A percentile compares a stretch with the other conserved stretches of the same genome.
Evolutionary conservation across 306 rosid species (phyloP).

Genomic region (Clitoria ternatea): DNA sequence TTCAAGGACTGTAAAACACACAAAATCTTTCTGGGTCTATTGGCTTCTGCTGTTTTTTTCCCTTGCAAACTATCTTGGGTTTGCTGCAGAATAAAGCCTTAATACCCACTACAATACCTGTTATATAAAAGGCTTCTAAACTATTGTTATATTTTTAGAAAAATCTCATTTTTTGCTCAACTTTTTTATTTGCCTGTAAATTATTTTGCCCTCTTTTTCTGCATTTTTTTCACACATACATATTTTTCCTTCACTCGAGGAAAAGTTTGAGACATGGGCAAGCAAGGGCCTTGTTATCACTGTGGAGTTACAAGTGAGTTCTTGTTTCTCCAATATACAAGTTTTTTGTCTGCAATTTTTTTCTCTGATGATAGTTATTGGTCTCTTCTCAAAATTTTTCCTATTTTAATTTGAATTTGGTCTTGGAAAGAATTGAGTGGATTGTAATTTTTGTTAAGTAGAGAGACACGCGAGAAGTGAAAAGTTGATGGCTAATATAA

Average conservation of each 20-base stretch:
- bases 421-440: slow-evolving; percentile 23
- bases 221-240: slow-evolving; percentile 35
- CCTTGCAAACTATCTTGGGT: slow-evolving; percentile 49
- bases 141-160: slow-evolving; percentile 35
- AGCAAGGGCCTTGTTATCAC: slow-evolving; percentile 99
- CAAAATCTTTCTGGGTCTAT: slow-evolving; percentile 59
- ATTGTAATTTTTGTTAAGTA: slow-evolving; percentile 33
- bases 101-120: slow-evolving; percentile 37
- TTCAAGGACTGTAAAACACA: slow-evolving; percentile 44
- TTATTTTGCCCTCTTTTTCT: slow-evolving; percentile 25
- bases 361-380: slow-evolving; percentile 12
- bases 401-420: slow-evolving; percentile 7
- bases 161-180: neutral
- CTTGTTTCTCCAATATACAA: slow-evolving; percentile 60
- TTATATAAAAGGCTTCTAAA: slow-evolving; percentile 39
- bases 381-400: neutral
- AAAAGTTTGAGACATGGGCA: slow-evolving; percentile 77
- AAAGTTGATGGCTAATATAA: slow-evolving; percentile 23
- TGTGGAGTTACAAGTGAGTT: slow-evolving; percentile 99
- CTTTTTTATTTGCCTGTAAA: slow-evolving; percentile 26
- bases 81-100: slow-evolving; percentile 48
- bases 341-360: slow-evolving; percentile 5
- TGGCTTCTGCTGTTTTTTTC: slow-evolving; percentile 49
- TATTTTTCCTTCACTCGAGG: slow-evolving; percentile 36
- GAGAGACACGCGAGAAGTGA: slow-evolving; percentile 17